Evolutionary conservation across 2,329 filamentous ascomycete species (phyloP).

Genomic region (Cladosporium sp.): DNA sequence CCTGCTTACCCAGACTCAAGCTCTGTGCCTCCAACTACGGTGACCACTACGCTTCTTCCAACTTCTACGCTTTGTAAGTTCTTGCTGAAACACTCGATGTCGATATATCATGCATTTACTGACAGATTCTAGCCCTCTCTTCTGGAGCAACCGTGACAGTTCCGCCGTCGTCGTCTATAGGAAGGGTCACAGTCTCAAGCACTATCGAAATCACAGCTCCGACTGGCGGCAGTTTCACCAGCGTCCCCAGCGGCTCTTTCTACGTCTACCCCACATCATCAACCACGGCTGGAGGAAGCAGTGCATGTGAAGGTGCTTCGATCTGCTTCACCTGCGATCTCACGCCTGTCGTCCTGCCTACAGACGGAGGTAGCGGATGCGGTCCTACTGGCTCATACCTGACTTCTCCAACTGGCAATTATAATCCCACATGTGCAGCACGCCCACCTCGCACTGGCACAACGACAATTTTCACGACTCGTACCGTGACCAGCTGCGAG

Average conservation of each 20-base stretch:
- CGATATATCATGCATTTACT: neutral
- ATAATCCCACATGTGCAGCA: conserved; percentile 15
- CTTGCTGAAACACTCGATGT: neutral
- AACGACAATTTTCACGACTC: conserved; percentile 29
- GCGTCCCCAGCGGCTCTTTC: conserved; percentile 19
- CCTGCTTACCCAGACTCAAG: neutral
- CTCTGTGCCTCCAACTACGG: conserved; percentile 1
- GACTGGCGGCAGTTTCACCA: conserved; percentile 18
- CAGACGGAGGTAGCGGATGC: neutral
- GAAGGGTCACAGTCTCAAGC: neutral
- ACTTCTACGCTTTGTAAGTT: conserved; percentile 5
- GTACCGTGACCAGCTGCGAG: conserved; percentile 29
- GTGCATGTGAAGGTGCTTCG: conserved; percentile 2
- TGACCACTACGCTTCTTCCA: conserved; percentile 7
- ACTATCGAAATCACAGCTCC: conserved; percentile 18
- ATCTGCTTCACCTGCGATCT: conserved; percentile 29
- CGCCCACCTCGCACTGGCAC: conserved; percentile 21
- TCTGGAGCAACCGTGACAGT: conserved; percentile 18
- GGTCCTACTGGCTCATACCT: neutral
- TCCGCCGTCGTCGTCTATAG: neutral
- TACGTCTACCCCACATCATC: conserved; percentile 19
- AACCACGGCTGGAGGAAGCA: too few relatives aligned
- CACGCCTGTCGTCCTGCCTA: conserved; percentile 23
- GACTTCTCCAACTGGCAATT: neutral
- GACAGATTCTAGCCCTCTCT: conserved; percentile 10